A percentile compares a stretch with the other conserved stretches of the same genome.
Conservation (phyloP, 1,284 basidiomycete genomes). For the Xerocomus amazonicus region DNA sequence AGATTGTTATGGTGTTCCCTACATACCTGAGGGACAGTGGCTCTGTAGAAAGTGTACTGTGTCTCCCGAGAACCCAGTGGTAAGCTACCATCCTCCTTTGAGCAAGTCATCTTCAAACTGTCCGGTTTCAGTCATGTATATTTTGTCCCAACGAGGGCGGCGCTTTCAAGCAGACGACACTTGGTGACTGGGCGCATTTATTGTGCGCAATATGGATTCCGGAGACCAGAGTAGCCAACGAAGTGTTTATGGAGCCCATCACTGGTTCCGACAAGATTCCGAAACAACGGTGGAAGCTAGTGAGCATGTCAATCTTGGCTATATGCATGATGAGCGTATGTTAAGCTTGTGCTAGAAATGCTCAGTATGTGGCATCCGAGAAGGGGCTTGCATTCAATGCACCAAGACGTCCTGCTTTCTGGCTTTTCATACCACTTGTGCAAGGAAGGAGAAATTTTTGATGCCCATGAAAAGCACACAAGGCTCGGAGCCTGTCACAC, state of each 20-base stretch:
- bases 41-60: conserved; percentile 98
- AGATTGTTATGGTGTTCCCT: conserved; percentile 99
- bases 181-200: conserved; percentile 94
- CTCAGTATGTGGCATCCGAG: conserved; percentile 76
- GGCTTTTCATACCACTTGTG: conserved; percentile 96
- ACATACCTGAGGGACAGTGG: conserved; percentile 99
- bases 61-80: conserved; percentile 94
- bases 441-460: conserved; percentile 77
- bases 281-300: conserved; percentile 92
- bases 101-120: neutral
- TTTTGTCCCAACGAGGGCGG: conserved; percentile 97
- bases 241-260: conserved; percentile 98
- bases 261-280: conserved; percentile 87
- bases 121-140: conserved; percentile 67
- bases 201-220: conserved; percentile 98
- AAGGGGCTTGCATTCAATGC: conserved; percentile 97
- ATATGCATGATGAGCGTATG: conserved; percentile 1
- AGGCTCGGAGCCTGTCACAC: conserved; percentile 62
- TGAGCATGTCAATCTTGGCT: conserved; percentile 38
- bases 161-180: conserved; percentile 96
- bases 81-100: conserved; percentile 39
- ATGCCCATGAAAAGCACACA: conserved; percentile 85
- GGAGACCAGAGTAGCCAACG: conserved; percentile 91
- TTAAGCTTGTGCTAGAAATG: conserved; percentile 58
- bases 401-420: conserved; percentile 88